phyloP scores from a whole-genome alignment of 78 protist genomes.

The Dictyostelium citrinum region DNA sequence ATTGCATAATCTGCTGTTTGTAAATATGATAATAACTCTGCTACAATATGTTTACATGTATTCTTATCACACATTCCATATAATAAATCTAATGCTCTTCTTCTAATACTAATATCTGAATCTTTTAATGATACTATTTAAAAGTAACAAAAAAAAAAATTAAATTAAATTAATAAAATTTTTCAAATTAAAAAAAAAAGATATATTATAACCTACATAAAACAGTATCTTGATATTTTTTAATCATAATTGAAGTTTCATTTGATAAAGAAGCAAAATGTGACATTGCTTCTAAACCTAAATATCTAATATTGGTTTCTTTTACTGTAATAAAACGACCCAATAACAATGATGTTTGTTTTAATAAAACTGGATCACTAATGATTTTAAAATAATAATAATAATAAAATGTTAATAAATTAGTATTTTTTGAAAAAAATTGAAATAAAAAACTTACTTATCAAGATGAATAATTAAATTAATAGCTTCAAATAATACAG shows the following conservation, averaged over 20 bases:
- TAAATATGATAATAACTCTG: slow-evolving; percentile 92
- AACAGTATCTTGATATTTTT: slow-evolving; percentile 75
- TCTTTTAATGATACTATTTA: slow-evolving; percentile 79
- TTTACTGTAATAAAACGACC: slow-evolving; percentile 88
- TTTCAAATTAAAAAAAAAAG: neutral
- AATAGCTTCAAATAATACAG: slow-evolving; percentile 96
- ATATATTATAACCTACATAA: neutral
- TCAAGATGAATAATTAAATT: slow-evolving; percentile 87
- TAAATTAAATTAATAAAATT: neutral
- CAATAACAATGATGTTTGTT: slow-evolving; percentile 72
- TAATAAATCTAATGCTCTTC: slow-evolving; percentile 95
- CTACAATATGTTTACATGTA: slow-evolving; percentile 83
- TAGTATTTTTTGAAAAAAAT: neutral
- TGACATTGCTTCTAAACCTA: slow-evolving; percentile 89
- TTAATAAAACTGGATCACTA: slow-evolving; percentile 80
- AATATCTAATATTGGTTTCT: slow-evolving; percentile 95
- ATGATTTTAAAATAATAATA: neutral
- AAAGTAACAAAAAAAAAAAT: neutral
- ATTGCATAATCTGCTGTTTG: slow-evolving; percentile 85
- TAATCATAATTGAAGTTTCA: slow-evolving; percentile 66
- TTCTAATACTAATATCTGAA: slow-evolving; percentile 90
- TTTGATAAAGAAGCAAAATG: slow-evolving; percentile 61
- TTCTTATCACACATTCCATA: slow-evolving; percentile 94
- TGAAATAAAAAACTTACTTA: slow-evolving; percentile 8
- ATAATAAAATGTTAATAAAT: neutral